Evolutionary conservation across 2,329 filamentous ascomycete genomes (phyloP).

Genomic region (Clathrospora elynae): DNA sequence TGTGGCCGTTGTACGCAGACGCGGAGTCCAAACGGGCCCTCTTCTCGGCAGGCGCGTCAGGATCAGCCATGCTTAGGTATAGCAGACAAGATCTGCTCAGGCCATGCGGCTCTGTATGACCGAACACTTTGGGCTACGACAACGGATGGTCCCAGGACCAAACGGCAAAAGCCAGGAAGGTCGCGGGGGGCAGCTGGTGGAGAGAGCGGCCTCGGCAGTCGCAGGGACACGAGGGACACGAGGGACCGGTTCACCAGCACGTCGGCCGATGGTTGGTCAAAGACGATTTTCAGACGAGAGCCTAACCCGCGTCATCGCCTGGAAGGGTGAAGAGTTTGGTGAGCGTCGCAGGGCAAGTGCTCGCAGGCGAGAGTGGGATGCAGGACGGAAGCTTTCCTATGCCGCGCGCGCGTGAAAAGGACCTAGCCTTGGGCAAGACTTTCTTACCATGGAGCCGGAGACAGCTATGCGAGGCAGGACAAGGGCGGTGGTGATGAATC

Average conservation of each 20-base stretch:
- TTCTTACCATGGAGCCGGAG: slow-evolving; percentile 48
- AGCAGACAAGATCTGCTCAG: slow-evolving; percentile 44
- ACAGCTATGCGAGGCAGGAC: slow-evolving; percentile 43
- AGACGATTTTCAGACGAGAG: slow-evolving; percentile 31
- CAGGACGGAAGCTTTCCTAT: slow-evolving; percentile 40
- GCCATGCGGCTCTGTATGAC: slow-evolving; percentile 47
- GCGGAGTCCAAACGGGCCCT: slow-evolving; percentile 47
- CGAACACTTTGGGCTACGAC: slow-evolving; percentile 24
- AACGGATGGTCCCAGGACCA: slow-evolving; percentile 27
- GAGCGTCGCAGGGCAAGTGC: slow-evolving; percentile 44
- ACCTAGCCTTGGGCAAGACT: slow-evolving; percentile 38
- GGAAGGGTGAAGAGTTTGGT: slow-evolving; percentile 40
- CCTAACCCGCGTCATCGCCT: slow-evolving; percentile 47
- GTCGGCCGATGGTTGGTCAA: slow-evolving; percentile 38
- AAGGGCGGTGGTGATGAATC: slow-evolving; percentile 34
- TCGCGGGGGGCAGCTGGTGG: slow-evolving; percentile 31
- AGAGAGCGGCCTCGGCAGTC: slow-evolving; percentile 38
- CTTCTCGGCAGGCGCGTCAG: slow-evolving; percentile 47
- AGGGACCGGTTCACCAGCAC: slow-evolving; percentile 37
- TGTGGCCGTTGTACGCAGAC: slow-evolving; percentile 43
- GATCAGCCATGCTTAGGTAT: slow-evolving; percentile 50
- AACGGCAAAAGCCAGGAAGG: slow-evolving; percentile 36
- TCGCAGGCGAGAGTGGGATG: slow-evolving; percentile 37
- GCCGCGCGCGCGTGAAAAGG: slow-evolving; percentile 36
- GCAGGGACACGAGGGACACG: slow-evolving; percentile 35